Conservation (phyloP, 371 early-diverging fungal species). For the Basidiobolus meristosporus region DNA sequence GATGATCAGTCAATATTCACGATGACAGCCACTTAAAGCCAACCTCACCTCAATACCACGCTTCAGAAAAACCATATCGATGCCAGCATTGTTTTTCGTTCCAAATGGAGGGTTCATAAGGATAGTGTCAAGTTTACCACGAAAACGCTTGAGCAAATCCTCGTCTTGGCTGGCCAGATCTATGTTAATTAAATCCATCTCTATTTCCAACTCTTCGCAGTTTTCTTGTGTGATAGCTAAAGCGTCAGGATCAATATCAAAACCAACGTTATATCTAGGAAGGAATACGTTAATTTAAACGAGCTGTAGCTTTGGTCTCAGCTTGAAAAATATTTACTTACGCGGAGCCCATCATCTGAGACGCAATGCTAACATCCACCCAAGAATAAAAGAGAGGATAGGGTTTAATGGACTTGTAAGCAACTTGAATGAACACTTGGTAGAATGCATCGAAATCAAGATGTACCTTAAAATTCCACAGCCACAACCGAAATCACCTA, state of each 20-base stretch:
- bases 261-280: slow-evolving; percentile 31
- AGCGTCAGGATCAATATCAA: slow-evolving; percentile 70
- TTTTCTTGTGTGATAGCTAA: slow-evolving; percentile 51
- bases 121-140: slow-evolving; percentile 45
- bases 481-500: slow-evolving; percentile 71
- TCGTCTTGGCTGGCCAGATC: slow-evolving; percentile 20
- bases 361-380: slow-evolving; percentile 15
- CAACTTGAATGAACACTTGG: not conserved
- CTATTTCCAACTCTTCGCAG: slow-evolving; percentile 40
- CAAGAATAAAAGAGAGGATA: not conserved
- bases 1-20: not conserved
- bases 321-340: slow-evolving; percentile 3
- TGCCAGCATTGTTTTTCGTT: slow-evolving; percentile 55
- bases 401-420: no score
- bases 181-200: slow-evolving; percentile 31
- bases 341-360: slow-evolving; percentile 37
- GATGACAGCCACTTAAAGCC: no score
- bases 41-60: slow-evolving; percentile 36
- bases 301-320: no score
- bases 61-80: slow-evolving; percentile 58
- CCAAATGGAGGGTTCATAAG: slow-evolving; percentile 80
- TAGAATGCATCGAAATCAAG: slow-evolving; percentile 4
- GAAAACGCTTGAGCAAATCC: slow-evolving; percentile 16
- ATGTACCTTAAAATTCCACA: slow-evolving; percentile 45
- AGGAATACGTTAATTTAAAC: not conserved